Conservation (phyloP, 225 moss, liverwort and hornwort genomes). For the Physcomitrellopsis africana region DNA sequence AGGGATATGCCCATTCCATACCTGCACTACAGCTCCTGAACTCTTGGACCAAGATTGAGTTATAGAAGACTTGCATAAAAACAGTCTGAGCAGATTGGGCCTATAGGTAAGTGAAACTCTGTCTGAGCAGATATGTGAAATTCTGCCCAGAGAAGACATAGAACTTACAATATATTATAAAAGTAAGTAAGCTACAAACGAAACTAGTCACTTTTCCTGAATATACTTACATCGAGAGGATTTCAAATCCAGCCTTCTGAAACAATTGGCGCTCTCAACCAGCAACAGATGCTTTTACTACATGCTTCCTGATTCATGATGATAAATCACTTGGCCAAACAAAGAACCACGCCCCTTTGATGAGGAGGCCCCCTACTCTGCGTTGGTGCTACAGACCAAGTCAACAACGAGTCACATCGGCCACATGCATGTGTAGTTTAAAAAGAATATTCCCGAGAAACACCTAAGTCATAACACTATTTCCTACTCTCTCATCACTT, state of each 20-base stretch:
- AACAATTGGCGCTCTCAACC: conserved; percentile 18
- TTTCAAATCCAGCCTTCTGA: conserved; percentile 29
- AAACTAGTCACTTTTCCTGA: conserved; percentile 35
- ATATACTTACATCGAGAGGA: conserved; percentile 38
- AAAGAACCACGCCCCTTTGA: conserved; percentile 11
- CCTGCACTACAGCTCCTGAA: too few relatives aligned
- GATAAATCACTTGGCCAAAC: conserved; percentile 44
- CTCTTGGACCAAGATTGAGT: too few relatives aligned
- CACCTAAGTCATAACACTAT: conserved; percentile 12
- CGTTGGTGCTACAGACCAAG: conserved; percentile 13
- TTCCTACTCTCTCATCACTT: conserved; percentile 33
- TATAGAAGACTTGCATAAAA: too few relatives aligned
- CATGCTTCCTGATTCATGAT: conserved; percentile 52
- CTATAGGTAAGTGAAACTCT: too few relatives aligned
- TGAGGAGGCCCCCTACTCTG: conserved; percentile 17
- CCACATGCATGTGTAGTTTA: conserved; percentile 20
- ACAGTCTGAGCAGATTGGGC: too few relatives aligned
- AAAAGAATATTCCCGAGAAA: conserved; percentile 29
- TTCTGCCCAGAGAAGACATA: background rate
- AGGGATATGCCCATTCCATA: too few relatives aligned
- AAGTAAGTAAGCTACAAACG: background rate
- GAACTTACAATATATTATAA: background rate
- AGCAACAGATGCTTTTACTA: conserved; percentile 38
- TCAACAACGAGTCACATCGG: conserved; percentile 25
- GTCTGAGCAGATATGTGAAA: too few relatives aligned